These are phyloP conservation scores for Hordeum marinum DNA, from an alignment of 176 grass and related monocot species.

Conservation along the genomic window DNA sequence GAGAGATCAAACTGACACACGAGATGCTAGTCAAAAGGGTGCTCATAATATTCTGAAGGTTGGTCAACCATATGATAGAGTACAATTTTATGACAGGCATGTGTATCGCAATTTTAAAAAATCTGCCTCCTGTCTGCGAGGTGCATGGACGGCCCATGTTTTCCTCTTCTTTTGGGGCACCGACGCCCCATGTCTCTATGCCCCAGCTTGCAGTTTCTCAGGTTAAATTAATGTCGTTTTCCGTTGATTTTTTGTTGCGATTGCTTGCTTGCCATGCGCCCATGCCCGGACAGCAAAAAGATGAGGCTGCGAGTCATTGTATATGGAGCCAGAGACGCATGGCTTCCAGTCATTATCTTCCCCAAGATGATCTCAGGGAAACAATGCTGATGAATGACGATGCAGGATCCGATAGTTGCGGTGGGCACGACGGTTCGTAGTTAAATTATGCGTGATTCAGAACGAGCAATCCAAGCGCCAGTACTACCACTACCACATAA, in stretches of 20 bases:
- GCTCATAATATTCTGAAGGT: not conserved
- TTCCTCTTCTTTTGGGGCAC: not conserved
- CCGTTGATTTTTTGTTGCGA: not conserved
- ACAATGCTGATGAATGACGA: not conserved
- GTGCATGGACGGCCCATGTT: not conserved
- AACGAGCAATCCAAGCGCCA: too few relatives aligned
- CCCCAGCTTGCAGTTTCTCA: not conserved
- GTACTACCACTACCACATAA: too few relatives aligned
- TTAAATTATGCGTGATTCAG: too few relatives aligned
- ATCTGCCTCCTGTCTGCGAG: not conserved
- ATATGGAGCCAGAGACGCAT: not conserved
- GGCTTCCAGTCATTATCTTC: not conserved
- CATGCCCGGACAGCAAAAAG: slow-evolving; percentile 1
- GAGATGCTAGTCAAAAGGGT: not conserved
- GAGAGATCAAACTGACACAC: not conserved
- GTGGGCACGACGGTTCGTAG: too few relatives aligned
- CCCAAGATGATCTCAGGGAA: not conserved
- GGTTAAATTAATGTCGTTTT: not conserved
- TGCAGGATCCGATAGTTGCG: not conserved
- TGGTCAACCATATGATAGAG: slow-evolving; percentile 1
- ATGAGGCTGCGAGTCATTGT: not conserved
- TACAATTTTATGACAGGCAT: not conserved
- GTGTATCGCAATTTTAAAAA: not conserved
- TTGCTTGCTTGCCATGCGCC: not conserved
- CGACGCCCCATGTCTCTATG: not conserved